Percentiles rank a stretch among this genome's conserved stretches.
phyloP scores from a whole-genome alignment of 2,329 filamentous ascomycete genomes.

The Proliferodiscus dingleyae region DNA sequence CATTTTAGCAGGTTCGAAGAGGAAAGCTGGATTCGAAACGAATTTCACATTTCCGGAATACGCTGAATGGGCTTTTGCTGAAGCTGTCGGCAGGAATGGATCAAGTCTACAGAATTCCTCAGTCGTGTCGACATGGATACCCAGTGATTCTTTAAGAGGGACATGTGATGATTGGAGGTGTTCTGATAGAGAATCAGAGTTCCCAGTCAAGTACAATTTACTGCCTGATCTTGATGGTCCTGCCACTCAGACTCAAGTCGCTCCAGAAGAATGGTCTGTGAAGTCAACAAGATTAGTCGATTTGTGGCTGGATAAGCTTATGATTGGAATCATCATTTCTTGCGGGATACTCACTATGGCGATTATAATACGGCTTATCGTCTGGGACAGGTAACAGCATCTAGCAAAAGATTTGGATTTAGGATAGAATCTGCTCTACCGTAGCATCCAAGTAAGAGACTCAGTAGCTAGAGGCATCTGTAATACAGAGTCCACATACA shows the following conservation, averaged over 20 bases:
- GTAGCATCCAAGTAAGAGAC: no score
- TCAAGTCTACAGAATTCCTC: neutral
- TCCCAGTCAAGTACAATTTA: neutral
- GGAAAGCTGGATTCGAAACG: conserved; percentile 1
- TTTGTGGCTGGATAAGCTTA: no score
- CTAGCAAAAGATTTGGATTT: no score
- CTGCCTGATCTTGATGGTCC: neutral
- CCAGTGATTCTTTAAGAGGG: neutral
- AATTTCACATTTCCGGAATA: neutral
- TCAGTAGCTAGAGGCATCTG: no score
- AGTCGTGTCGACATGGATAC: neutral
- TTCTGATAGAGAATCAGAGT: neutral
- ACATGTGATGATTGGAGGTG: neutral
- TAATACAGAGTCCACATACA: no score
- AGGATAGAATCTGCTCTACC: no score
- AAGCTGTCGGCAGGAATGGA: neutral
- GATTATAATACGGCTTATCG: no score
- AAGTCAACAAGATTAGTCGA: no score
- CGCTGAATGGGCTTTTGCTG: neutral
- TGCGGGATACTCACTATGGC: no score
- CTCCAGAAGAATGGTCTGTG: no score
- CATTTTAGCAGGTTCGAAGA: neutral
- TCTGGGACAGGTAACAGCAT: no score
- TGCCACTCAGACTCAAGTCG: neutral
- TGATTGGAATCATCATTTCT: no score